Conservation (phyloP, 371 early-diverging fungal species). For the Mucor ambiguus region DNA sequence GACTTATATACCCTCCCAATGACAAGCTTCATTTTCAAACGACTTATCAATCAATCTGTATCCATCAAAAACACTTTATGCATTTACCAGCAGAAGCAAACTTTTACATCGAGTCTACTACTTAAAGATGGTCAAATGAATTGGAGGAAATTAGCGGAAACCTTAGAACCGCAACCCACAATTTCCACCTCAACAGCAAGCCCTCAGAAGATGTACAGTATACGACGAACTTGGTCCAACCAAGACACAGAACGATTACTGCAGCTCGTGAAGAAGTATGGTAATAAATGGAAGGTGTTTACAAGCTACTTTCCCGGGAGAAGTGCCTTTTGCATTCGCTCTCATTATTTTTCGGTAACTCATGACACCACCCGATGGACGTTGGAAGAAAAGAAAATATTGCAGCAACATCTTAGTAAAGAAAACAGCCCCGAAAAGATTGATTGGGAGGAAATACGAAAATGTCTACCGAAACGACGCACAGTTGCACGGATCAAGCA, state of each 20-base stretch:
- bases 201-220: neutral
- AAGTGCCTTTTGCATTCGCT: slow-evolving; percentile 17
- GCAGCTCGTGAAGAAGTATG: slow-evolving; percentile 17
- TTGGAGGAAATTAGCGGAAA: neutral
- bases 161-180: neutral
- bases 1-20: neutral
- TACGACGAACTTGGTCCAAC: slow-evolving; percentile 13
- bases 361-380: slow-evolving; percentile 24
- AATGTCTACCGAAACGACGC: slow-evolving; percentile 9
- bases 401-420: slow-evolving; percentile 3
- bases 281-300: slow-evolving; percentile 25
- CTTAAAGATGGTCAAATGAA: neutral
- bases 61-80: neutral
- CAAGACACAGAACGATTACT: slow-evolving; percentile 21
- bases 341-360: slow-evolving; percentile 21
- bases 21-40: slow-evolving; percentile 1
- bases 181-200: neutral
- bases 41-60: neutral
- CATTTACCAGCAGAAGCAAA: neutral
- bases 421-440: slow-evolving; percentile 6
- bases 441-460: slow-evolving; percentile 14
- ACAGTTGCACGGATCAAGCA: slow-evolving; percentile 16
- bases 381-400: slow-evolving; percentile 20
- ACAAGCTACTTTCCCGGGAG: slow-evolving; percentile 19
- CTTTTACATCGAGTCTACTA: neutral